Evolutionary conservation across 805 yeast species (phyloP).

Genomic region (Phaffomyces thermotolerans): DNA sequence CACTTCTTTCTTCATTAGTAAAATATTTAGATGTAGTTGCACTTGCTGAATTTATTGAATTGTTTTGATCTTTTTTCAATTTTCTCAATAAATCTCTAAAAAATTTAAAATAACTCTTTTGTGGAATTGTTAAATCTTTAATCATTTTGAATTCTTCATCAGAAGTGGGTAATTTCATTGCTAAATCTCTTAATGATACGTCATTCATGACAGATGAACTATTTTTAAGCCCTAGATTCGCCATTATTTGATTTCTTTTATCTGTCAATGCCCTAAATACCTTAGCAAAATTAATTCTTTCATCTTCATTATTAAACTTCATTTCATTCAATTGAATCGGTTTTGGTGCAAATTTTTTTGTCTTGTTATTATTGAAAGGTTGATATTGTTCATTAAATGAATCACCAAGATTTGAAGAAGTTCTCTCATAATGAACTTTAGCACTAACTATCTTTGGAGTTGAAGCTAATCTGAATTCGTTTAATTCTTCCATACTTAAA

Average conservation of each 20-base stretch:
- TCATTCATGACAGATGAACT: constrained; percentile 32
- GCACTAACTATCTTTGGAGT: constrained; percentile 21
- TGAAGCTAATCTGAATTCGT: constrained; percentile 18
- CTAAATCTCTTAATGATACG: constrained; percentile 45
- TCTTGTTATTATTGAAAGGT: not conserved
- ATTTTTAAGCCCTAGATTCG: constrained; percentile 29
- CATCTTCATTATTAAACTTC: constrained; percentile 18
- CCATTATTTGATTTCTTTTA: constrained; percentile 36
- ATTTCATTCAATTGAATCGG: constrained; percentile 18
- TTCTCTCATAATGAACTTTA: constrained; percentile 17
- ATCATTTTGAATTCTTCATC: constrained; percentile 38
- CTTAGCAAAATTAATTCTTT: constrained; percentile 11
- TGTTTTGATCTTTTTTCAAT: constrained; percentile 8
- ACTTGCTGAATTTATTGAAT: constrained; percentile 2
- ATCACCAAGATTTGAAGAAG: constrained; percentile 15
- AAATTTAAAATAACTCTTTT: constrained; percentile 27
- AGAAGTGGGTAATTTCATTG: constrained; percentile 44
- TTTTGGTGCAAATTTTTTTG: constrained; percentile 7
- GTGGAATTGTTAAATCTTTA: constrained; percentile 24
- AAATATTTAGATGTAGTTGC: constrained; percentile 17
- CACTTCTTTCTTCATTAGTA: constrained; percentile 9
- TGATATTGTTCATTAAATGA: constrained; percentile 8
- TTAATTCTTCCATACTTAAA: constrained; percentile 8
- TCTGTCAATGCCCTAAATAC: constrained; percentile 28
- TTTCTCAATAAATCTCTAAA: constrained; percentile 32